phyloP scores from a whole-genome alignment of 1,284 basidiomycete species.

The Cryptococcus jaspeensis region DNA sequence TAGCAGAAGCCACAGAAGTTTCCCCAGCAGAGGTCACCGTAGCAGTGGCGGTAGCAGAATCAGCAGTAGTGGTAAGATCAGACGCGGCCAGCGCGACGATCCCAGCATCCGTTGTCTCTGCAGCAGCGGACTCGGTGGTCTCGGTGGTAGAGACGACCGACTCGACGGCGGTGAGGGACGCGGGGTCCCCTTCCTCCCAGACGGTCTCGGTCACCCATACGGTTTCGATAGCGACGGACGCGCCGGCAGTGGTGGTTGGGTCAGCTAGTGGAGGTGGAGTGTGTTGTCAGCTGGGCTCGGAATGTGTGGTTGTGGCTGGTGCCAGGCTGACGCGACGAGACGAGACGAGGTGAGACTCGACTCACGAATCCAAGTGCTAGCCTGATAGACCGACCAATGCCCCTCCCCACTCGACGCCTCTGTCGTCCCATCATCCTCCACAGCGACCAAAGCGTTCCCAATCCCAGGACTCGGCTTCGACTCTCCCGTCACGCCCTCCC shows the following conservation, averaged over 20 bases:
- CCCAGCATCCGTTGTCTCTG: background rate
- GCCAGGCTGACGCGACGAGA: too few relatives aligned
- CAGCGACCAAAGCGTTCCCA: too few relatives aligned
- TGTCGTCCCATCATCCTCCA: too few relatives aligned
- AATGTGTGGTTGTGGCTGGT: too few relatives aligned
- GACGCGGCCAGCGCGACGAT: conserved; percentile 3
- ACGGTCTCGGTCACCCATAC: conserved; percentile 7
- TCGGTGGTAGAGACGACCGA: background rate
- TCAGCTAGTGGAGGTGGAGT: background rate
- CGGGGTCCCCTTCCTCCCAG: conserved; percentile 1
- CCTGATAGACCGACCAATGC: conserved; percentile 13
- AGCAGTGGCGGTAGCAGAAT: background rate
- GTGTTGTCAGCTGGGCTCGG: too few relatives aligned
- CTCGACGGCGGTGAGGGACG: background rate
- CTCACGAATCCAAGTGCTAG: conserved; percentile 16
- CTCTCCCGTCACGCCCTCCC: too few relatives aligned
- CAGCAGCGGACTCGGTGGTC: background rate
- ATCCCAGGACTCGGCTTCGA: too few relatives aligned
- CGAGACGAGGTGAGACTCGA: background rate
- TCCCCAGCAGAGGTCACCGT: background rate
- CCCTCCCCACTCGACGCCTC: background rate
- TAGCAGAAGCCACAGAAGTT: background rate
- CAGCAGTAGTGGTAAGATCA: background rate
- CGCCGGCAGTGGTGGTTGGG: background rate
- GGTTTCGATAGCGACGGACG: conserved; percentile 2